Evolutionary conservation across 2,329 filamentous ascomycete genomes (phyloP).

Genomic region (Hypoxylon sp.): DNA sequence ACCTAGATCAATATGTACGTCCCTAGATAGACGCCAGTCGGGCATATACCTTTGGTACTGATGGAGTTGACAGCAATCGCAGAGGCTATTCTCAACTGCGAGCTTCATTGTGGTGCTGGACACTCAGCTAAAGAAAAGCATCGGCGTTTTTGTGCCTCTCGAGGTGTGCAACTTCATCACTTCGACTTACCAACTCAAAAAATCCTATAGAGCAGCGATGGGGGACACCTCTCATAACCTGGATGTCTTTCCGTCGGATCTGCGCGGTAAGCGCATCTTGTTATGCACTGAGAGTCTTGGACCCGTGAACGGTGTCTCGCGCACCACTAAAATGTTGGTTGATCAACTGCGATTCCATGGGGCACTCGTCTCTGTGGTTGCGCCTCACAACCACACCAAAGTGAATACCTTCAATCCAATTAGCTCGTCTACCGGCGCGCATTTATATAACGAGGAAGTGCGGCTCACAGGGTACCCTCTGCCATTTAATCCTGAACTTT

Average conservation of each 20-base stretch:
- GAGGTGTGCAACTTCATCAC: constrained; percentile 2
- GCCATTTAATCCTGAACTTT: constrained; percentile 80
- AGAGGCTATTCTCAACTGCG: background rate
- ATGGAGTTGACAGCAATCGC: background rate
- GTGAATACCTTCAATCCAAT: constrained; percentile 68
- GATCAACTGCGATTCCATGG: constrained; percentile 76
- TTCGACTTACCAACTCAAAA: background rate
- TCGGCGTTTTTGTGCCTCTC: background rate
- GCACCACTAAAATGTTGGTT: constrained; percentile 78
- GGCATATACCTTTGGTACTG: background rate
- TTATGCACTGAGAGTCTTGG: constrained; percentile 81
- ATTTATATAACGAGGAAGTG: constrained; percentile 63
- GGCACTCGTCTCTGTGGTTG: constrained; percentile 76
- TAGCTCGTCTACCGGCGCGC: constrained; percentile 53
- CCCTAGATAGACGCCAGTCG: background rate
- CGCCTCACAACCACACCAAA: constrained; percentile 70
- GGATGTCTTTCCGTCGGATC: constrained; percentile 62
- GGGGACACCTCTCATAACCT: constrained; percentile 56
- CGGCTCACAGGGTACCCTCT: constrained; percentile 76
- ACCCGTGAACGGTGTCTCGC: constrained; percentile 80
- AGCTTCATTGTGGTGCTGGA: background rate
- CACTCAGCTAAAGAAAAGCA: background rate
- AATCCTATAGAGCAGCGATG: constrained; percentile 14
- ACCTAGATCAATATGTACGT: background rate
- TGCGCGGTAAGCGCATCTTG: constrained; percentile 74